Base-by-base conservation (phyloP, 2,329 filamentous ascomycete species). In the Cercospora janseana region DNA sequence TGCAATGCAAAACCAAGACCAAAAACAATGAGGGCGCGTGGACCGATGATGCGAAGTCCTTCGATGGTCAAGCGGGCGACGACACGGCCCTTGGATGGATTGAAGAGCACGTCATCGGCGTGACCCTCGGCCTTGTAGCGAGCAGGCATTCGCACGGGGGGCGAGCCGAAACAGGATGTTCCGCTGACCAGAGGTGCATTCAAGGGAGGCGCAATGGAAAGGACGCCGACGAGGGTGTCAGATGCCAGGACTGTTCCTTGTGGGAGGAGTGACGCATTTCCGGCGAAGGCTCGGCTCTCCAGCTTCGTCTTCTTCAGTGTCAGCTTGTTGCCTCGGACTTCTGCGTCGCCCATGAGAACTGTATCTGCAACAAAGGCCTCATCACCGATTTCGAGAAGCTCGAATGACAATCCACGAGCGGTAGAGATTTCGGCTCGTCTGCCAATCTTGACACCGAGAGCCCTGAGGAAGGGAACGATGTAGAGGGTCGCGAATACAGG, bases 1-100 rank as follows among this genome's bases (percentile, higher is more conserved):
- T 61, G 57, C 7, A 62, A 40, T 1, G 51, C 24, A 28, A 62
- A 60, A 15, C 60, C 60, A 9, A 62, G 49, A 4, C 56, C 58
- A 29, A 62, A 62, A 34, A 62, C 48, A n/a, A 62, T 58, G n/a
- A 60, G 24, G 7, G 60, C 60, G n/a, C 58, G 46, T n/a, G 60
- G 60, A 1, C 59, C 24, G n/a, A 62, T 51, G 32, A 62, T 60
- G 6, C 60, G 60, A 6, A 59, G 26, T 3, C 60, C 60, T 54
- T 62, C 60, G 31, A 62, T 48, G 5, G 51, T 35, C 15, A 62
- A 51, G 7, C 60, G 58, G 10, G 60, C 60, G 21, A 51, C 55
- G 35, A 62, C 43, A 4, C 58, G 56, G 18, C 23, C 35, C 28
- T 29, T 54, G 3, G 57, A 57, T 4, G 60, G 60, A 3, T 43